Evolutionary conservation across 768 basidiomycete species (phyloP).

Genomic region (Lentinula sp.): DNA sequence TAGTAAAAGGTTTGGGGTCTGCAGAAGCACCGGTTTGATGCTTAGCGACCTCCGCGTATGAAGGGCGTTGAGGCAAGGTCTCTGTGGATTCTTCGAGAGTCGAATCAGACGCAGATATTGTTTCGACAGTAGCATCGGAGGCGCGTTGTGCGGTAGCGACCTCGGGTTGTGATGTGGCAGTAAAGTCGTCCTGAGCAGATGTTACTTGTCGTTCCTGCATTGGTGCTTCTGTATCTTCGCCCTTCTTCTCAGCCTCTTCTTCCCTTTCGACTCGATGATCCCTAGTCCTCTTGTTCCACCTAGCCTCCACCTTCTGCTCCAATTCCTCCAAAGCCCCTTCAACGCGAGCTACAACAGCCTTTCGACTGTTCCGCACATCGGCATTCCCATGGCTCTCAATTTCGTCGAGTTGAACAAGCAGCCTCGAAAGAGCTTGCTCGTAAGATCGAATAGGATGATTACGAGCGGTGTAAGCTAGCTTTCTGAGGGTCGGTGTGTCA

Average conservation of each 20-base stretch:
- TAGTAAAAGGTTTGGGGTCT: background rate
- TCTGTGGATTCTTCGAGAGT: background rate
- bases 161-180: background rate
- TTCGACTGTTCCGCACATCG: slow-evolving; percentile 42
- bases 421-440: slow-evolving; percentile 50
- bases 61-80: background rate
- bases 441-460: slow-evolving; percentile 61
- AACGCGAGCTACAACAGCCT: slow-evolving; percentile 46
- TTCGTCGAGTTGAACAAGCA: slow-evolving; percentile 53
- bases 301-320: slow-evolving; percentile 41
- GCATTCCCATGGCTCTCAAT: slow-evolving; percentile 57
- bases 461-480: slow-evolving; percentile 48
- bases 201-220: background rate
- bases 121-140: too few relatives aligned
- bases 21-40: background rate
- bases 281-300: slow-evolving; percentile 18
- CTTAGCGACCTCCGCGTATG: background rate
- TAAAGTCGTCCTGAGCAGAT: background rate
- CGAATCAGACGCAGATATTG: too few relatives aligned
- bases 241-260: background rate
- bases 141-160: background rate
- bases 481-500: slow-evolving; percentile 18
- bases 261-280: background rate
- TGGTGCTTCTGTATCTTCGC: background rate
- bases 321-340: slow-evolving; percentile 52